phyloP scores from a whole-genome alignment of 2,329 filamentous ascomycete genomes.

The Helicocarpus griseus region DNA sequence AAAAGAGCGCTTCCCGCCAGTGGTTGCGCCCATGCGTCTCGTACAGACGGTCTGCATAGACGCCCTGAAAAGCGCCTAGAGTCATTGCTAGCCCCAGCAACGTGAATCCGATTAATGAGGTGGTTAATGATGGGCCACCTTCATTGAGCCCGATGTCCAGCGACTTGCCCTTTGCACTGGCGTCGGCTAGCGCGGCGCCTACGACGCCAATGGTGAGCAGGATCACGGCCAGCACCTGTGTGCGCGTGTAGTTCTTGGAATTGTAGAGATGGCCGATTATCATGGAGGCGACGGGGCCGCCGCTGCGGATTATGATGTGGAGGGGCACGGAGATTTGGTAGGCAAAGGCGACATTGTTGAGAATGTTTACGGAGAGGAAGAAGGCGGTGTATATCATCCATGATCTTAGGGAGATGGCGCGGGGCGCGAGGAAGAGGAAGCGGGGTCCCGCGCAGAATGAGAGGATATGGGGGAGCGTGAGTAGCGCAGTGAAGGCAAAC shows the following conservation, averaged over 20 bases:
- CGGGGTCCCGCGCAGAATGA: slow-evolving; percentile 50
- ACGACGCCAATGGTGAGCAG: slow-evolving; percentile 80
- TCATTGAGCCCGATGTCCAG: slow-evolving; percentile 28
- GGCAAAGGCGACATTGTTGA: slow-evolving; percentile 97
- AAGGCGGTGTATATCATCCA: slow-evolving; percentile 84
- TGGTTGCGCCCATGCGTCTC: slow-evolving; percentile 66
- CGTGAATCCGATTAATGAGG: slow-evolving; percentile 54
- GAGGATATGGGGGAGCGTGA: slow-evolving; percentile 67
- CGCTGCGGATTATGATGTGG: slow-evolving; percentile 91
- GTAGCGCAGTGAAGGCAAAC: slow-evolving; percentile 72
- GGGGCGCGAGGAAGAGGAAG: slow-evolving; percentile 64
- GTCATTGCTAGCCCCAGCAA: slow-evolving; percentile 84
- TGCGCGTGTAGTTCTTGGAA: slow-evolving; percentile 63
- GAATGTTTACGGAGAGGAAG: slow-evolving; percentile 86
- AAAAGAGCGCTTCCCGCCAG: slow-evolving; percentile 95
- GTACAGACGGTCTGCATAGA: slow-evolving; percentile 91
- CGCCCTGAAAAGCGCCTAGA: slow-evolving; percentile 84
- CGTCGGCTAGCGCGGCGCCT: slow-evolving; percentile 81
- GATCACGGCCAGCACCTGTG: slow-evolving; percentile 72
- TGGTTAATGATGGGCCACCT: slow-evolving; percentile 29
- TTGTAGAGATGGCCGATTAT: slow-evolving; percentile 78
- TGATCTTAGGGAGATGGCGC: slow-evolving; percentile 70
- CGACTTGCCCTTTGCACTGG: slow-evolving; percentile 59
- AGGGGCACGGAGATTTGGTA: slow-evolving; percentile 94
- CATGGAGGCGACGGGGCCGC: slow-evolving; percentile 93